Evolutionary conservation across 495 filamentous ascomycete species (phyloP), one percentile per base, ranked within the genome.

Genomic region (Cudoniella acicularis): DNA sequence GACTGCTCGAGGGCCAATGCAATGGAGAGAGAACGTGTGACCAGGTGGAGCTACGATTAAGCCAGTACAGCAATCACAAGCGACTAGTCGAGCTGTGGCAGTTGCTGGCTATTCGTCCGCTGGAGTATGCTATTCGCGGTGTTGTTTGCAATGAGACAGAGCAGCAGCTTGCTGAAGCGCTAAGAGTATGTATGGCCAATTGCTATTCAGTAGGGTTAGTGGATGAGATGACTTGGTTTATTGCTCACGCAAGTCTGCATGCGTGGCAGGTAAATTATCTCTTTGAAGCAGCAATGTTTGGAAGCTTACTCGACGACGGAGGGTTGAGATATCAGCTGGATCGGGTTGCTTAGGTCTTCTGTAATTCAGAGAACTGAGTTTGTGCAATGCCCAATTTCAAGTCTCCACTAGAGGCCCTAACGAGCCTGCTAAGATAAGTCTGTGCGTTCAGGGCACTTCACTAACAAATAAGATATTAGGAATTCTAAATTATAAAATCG

Each of bases 261-360:
- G 70, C 70, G 10, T 72, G 68, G 70, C 70, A 73, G 57, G 66
- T 73, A n/a, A 73, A 73, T 45, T 61, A 64, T 50, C 55, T 72
- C 17, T 65, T 67, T 40, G 70, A 73, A 52, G 70, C 70, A 27
- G 70, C 68, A 43, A 73, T 73, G 70, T 73, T 72, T 54, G 70
- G 70, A 22, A 72, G 70, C 54, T 30, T 73, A 18, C 64, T 71
- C n/a, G 70, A 73, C 56, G 66, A 63, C 24, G 70, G 70, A 11
- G 54, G 49, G 13, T 51, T 72, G 56, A 60, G 9, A 41, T 8
- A 16, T 8, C 8, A 41, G 36, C 36, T 41, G 8, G 36, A 41
- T 41, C 8, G 36, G 36, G n/a, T n/a, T n/a, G n/a, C n/a, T n/a
- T n/a, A n/a, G n/a, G n/a, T n/a, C n/a, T n/a, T n/a, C n/a, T n/a